Evolutionary conservation across 148 eudicot genomes (phyloP).

Genomic region (Beta vulgaris): DNA sequence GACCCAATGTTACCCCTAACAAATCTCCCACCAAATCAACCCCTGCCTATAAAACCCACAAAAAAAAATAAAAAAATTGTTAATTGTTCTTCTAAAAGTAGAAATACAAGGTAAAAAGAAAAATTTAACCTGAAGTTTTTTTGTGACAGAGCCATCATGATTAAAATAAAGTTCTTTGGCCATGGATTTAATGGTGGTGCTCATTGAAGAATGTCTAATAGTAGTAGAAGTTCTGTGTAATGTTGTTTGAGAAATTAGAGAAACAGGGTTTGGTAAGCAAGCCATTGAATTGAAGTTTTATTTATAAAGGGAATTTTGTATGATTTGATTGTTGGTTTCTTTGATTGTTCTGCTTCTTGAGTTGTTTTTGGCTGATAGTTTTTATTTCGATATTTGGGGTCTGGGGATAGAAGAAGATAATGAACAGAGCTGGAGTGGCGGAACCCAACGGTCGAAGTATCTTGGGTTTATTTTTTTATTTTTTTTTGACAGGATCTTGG

Average conservation of each 20-base stretch:
- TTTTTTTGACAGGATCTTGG: not conserved
- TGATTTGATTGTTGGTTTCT: no score
- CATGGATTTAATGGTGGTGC: conserved; percentile 42
- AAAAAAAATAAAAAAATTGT: not conserved
- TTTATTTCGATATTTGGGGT: not conserved
- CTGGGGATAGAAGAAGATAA: not conserved
- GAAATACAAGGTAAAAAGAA: not conserved
- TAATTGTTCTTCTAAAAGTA: not conserved
- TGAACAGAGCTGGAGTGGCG: not conserved
- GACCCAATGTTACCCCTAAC: conserved; percentile 90
- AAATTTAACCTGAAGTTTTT: conserved; percentile 63
- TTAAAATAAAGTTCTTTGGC: conserved; percentile 80
- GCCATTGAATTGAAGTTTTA: conserved; percentile 34
- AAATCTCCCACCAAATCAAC: conserved; percentile 81
- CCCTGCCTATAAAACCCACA: conserved; percentile 58
- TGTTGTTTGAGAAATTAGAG: conserved; percentile 35
- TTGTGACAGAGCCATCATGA: conserved; percentile 77
- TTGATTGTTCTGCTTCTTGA: no score
- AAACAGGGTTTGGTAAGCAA: conserved; percentile 34
- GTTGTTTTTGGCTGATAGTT: not conserved
- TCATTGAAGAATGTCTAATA: conserved; percentile 22
- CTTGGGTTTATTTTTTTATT: not conserved
- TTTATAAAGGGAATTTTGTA: not conserved
- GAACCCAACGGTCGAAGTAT: not conserved
- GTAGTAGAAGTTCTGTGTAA: conserved; percentile 19